phyloP scores from a whole-genome alignment of 192 early-diverging fungal species.

The Dimargaris xerosporica region DNA sequence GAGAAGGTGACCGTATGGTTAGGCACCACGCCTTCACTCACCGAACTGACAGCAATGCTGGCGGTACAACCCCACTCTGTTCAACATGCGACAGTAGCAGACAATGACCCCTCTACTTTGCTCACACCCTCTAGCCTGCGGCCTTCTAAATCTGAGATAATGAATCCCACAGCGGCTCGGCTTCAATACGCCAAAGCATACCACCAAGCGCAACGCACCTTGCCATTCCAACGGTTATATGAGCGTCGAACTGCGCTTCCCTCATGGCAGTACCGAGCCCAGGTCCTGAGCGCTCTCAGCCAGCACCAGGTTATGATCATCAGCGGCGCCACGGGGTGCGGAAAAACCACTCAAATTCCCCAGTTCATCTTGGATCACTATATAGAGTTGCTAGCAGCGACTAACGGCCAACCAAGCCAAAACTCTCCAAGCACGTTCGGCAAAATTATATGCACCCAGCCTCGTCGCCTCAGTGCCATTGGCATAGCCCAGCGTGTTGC shows the following conservation, averaged over 20 bases:
- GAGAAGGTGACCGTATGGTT: not conserved
- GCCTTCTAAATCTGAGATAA: not conserved
- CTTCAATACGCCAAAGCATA: not conserved
- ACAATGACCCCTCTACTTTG: not conserved
- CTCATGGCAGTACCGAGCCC: not conserved
- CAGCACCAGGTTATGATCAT: constrained; percentile 17
- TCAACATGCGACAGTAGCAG: not conserved
- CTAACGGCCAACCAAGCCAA: not conserved
- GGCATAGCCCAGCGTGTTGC: constrained; percentile 48
- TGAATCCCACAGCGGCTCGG: too few relatives aligned
- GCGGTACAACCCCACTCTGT: not conserved
- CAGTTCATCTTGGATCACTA: constrained; percentile 70
- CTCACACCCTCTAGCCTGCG: not conserved
- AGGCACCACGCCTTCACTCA: not conserved
- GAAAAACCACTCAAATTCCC: constrained; percentile 62
- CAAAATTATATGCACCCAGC: constrained; percentile 77
- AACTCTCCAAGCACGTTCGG: not conserved
- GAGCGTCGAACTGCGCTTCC: not conserved
- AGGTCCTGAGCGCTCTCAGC: constrained; percentile 12
- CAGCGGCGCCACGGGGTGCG: constrained; percentile 29
- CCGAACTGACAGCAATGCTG: not conserved
- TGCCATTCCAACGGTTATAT: not conserved
- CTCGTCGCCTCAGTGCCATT: constrained; percentile 63
- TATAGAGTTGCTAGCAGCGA: constrained; percentile 20
- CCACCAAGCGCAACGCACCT: not conserved